Evolutionary conservation across 2,329 filamentous ascomycete genomes (phyloP).

Genomic region (Spiromastix sp.): DNA sequence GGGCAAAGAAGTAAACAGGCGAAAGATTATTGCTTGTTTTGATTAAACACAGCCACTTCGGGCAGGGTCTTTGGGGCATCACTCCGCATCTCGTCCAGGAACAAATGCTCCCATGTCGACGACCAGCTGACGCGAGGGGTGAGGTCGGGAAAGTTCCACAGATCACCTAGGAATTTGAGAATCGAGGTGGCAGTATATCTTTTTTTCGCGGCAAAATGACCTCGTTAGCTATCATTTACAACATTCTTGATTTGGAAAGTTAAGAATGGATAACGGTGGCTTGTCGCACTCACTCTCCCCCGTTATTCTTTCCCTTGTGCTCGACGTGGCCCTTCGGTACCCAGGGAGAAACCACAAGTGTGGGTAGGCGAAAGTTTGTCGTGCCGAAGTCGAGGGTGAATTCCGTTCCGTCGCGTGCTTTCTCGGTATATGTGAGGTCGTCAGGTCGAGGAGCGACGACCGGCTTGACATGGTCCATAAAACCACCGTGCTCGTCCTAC

Average conservation of each 20-base stretch:
- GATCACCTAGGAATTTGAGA: conserved; percentile 21
- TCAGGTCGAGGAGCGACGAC: conserved; percentile 25
- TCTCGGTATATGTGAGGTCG: conserved; percentile 26
- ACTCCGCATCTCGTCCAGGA: conserved; percentile 11
- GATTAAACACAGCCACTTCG: no score
- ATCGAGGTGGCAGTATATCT: conserved; percentile 22
- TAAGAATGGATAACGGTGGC: neutral
- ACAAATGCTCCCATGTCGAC: conserved; percentile 23
- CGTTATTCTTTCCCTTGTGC: conserved; percentile 19
- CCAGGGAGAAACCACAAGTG: conserved; percentile 22
- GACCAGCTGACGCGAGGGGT: conserved; percentile 18
- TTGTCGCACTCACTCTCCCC: conserved; percentile 11
- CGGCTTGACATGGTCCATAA: conserved; percentile 27
- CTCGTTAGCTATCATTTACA: no score
- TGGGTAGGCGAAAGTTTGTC: conserved; percentile 21
- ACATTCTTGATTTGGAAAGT: no score
- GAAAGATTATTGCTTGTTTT: no score
- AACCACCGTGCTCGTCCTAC: conserved; percentile 26
- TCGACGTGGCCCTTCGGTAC: conserved; percentile 17
- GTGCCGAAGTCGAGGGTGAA: conserved; percentile 21
- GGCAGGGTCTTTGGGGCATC: conserved; percentile 18
- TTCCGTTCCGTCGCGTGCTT: conserved; percentile 14
- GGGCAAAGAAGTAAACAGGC: no score
- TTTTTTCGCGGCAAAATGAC: conserved; percentile 7
- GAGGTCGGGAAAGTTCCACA: conserved; percentile 22